Evolutionary conservation across 2,329 filamentous ascomycete species (phyloP).

Genomic region (Bimuria novae-zelandiae): DNA sequence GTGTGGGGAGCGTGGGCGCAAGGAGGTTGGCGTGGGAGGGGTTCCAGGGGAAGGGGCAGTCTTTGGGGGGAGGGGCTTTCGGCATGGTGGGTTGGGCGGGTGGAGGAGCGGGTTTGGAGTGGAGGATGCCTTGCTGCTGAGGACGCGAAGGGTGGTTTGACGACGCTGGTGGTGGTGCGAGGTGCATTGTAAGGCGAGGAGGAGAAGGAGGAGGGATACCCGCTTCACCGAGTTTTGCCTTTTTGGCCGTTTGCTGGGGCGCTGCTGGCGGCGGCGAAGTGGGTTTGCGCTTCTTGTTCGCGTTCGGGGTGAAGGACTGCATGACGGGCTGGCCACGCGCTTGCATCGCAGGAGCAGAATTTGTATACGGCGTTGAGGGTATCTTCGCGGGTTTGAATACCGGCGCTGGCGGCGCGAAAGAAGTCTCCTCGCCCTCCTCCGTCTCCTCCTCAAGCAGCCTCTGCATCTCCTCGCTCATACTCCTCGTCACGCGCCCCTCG

Average conservation of each 20-base stretch:
- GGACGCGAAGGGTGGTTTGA: no score
- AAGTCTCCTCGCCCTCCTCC: neutral
- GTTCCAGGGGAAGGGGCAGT: neutral
- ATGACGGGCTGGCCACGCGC: no score
- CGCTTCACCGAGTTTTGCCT: neutral
- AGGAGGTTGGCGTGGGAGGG: neutral
- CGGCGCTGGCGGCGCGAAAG: no score
- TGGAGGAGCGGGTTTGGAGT: neutral
- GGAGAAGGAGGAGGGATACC: neutral
- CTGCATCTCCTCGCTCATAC: neutral
- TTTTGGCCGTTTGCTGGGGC: slow-evolving; percentile 14
- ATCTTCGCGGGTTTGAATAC: no score
- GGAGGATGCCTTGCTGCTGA: neutral
- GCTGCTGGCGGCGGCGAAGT: neutral
- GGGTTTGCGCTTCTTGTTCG: neutral
- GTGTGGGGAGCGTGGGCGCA: neutral
- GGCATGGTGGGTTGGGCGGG: neutral
- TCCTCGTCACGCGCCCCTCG: neutral
- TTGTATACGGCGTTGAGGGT: no score
- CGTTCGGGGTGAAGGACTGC: no score
- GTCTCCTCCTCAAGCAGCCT: neutral
- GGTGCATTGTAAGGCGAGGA: no score
- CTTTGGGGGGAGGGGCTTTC: neutral
- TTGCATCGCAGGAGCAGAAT: no score
- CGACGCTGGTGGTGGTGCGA: neutral